Percentiles rank a stretch among this genome's conserved stretches.
Conservation (phyloP, 352 stramenopile species). For the Globisporangium recalcitrans region DNA sequence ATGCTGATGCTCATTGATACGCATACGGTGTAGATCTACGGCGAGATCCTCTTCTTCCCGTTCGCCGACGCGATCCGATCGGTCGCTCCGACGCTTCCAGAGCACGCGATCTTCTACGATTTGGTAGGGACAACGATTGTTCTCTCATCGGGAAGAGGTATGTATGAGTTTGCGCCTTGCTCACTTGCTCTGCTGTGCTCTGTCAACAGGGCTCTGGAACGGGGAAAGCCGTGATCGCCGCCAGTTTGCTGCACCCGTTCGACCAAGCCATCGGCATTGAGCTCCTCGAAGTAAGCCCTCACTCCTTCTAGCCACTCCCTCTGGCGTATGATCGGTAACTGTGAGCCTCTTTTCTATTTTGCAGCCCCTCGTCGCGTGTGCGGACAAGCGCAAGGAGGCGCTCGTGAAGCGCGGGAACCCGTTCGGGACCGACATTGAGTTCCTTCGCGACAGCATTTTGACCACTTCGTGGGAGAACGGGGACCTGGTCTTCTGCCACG, state of each 20-base stretch:
- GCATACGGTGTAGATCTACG: conserved; percentile 56
- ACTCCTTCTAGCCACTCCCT: background rate
- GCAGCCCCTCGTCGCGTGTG: conserved; percentile 65
- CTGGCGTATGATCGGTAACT: background rate
- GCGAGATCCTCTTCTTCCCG: conserved; percentile 82
- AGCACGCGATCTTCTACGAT: conserved; percentile 80
- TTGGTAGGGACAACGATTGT: conserved; percentile 30
- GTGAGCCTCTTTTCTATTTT: background rate
- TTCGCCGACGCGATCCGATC: conserved; percentile 72
- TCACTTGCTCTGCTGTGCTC: background rate
- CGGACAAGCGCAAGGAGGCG: conserved; percentile 61
- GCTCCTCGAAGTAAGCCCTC: conserved; percentile 41
- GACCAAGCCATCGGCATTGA: conserved; percentile 84
- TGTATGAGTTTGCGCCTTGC: background rate
- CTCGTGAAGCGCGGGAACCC: conserved; percentile 32
- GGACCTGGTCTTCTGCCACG: conserved; percentile 80
- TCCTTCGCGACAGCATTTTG: conserved; percentile 60
- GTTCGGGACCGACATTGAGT: conserved; percentile 64
- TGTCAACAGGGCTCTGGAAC: conserved; percentile 62
- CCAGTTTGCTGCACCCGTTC: conserved; percentile 74
- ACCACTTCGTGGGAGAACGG: conserved; percentile 64
- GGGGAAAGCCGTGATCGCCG: conserved; percentile 75
- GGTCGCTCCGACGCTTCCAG: conserved; percentile 52
- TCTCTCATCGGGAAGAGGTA: background rate
- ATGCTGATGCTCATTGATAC: background rate